Evolutionary conservation across 2,329 filamentous ascomycete genomes (phyloP).

Genomic region (Colletotrichum neosansevieriae): DNA sequence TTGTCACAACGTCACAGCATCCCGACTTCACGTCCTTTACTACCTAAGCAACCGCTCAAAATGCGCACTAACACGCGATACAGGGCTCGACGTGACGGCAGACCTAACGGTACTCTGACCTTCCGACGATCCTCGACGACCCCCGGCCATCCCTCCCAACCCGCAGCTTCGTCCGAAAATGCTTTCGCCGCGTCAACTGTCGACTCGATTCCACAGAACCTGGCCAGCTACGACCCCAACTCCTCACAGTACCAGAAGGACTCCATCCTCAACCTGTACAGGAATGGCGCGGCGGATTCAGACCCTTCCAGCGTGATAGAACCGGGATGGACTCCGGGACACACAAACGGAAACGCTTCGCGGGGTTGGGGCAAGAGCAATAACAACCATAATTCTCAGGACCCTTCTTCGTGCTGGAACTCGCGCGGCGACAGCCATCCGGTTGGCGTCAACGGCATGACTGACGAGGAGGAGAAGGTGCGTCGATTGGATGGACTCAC

Average conservation of each 20-base stretch:
- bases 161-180: conserved; percentile 51
- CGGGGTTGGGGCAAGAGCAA: conserved; percentile 82
- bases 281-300: conserved; percentile 55
- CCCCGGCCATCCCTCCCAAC: conserved; percentile 57
- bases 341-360: conserved; percentile 72
- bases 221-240: conserved; percentile 50
- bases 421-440: conserved; percentile 76
- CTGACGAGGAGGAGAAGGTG: conserved; percentile 71
- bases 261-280: conserved; percentile 81
- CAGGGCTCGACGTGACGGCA: conserved; percentile 70
- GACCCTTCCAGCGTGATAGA: conserved; percentile 76
- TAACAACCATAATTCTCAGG: conserved; percentile 79
- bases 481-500: conserved; percentile 43
- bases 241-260: conserved; percentile 81
- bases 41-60: background rate
- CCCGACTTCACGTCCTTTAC: background rate
- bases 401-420: conserved; percentile 96
- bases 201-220: conserved; percentile 52
- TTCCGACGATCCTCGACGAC: conserved; percentile 74
- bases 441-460: conserved; percentile 79
- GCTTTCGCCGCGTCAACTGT: conserved; percentile 46
- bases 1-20: conserved; percentile 24
- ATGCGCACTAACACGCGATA: conserved; percentile 6
- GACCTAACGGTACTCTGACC: conserved; percentile 72
- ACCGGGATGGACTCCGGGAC: conserved; percentile 82